Percentiles rank a stretch among this genome's conserved stretches.
Evolutionary conservation across 305 asterid genomes (phyloP).

Genomic region (Striga hermonthica): DNA sequence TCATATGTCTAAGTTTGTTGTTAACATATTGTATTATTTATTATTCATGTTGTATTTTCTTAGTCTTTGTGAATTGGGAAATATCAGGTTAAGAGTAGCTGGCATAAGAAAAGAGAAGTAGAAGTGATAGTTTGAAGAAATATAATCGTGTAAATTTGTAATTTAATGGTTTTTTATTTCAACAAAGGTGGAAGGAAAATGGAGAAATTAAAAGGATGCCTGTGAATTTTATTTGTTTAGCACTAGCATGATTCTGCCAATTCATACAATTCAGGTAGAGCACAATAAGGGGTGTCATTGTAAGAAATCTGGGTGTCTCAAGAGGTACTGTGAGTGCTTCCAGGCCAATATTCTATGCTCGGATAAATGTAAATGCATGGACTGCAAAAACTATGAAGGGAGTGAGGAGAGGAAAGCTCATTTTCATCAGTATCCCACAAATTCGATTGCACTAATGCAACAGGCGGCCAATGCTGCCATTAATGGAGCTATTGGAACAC

Average conservation of each 20-base stretch:
- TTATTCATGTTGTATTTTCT: too few relatives aligned
- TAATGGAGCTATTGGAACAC: conserved; percentile 49
- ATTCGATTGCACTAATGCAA: conserved; percentile 38
- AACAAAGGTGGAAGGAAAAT: background rate
- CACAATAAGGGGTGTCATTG: conserved; percentile 66
- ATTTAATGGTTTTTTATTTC: conserved; percentile 4
- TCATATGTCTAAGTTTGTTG: conserved; percentile 17
- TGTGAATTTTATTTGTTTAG: conserved; percentile 17
- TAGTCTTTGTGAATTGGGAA: too few relatives aligned
- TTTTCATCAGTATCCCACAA: conserved; percentile 41
- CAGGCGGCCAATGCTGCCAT: conserved; percentile 49
- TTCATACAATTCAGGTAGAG: conserved; percentile 43
- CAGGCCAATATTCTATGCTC: conserved; percentile 68
- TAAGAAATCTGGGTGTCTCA: conserved; percentile 61
- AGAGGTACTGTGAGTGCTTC: conserved; percentile 73
- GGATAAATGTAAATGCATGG: conserved; percentile 59
- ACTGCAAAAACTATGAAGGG: conserved; percentile 67
- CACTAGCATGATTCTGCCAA: conserved; percentile 20
- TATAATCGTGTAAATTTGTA: background rate
- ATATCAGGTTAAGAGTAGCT: background rate
- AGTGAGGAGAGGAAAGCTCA: conserved; percentile 56
- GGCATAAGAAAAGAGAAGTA: background rate
- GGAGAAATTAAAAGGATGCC: too few relatives aligned
- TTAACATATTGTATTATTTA: background rate
- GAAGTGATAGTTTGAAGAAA: background rate